Conservation (phyloP, 495 filamentous ascomycete species). For the Thermothielavioides terrestris region DNA sequence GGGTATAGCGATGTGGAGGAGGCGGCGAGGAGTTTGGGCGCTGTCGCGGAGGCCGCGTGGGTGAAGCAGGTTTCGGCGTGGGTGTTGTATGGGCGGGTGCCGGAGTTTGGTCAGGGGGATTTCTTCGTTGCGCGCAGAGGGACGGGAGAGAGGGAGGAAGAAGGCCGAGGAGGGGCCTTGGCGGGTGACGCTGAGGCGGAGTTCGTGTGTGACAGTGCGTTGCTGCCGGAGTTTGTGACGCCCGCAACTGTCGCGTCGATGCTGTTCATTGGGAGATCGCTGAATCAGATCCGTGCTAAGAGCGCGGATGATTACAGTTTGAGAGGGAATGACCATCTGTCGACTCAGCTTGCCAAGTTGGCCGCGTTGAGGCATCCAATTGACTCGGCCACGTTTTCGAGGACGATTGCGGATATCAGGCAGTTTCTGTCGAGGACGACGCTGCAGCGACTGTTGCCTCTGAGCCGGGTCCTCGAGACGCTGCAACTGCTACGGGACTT, state of each 20-base stretch:
- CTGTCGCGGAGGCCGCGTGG: slow-evolving; percentile 80
- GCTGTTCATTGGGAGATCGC: slow-evolving; percentile 79
- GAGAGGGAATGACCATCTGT: slow-evolving; percentile 52
- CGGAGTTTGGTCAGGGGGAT: slow-evolving; percentile 61
- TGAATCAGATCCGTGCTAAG: slow-evolving; percentile 65
- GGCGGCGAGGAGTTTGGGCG: slow-evolving; percentile 58
- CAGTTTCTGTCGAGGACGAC: slow-evolving; percentile 72
- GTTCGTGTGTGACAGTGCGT: slow-evolving; percentile 30
- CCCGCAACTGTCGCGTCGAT: slow-evolving; percentile 68
- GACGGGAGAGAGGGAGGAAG: slow-evolving; percentile 13
- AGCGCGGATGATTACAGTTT: slow-evolving; percentile 44
- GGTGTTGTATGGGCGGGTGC: slow-evolving; percentile 79
- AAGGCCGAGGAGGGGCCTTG: slow-evolving; percentile 19
- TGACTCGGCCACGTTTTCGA: slow-evolving; percentile 56
- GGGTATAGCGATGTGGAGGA: slow-evolving; percentile 80
- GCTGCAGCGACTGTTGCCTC: slow-evolving; percentile 69
- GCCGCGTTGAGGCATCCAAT: slow-evolving; percentile 64
- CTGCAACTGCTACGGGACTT: slow-evolving; percentile 75
- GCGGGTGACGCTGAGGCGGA: no score
- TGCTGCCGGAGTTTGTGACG: slow-evolving; percentile 74
- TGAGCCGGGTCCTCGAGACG: slow-evolving; percentile 64
- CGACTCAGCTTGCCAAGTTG: slow-evolving; percentile 65
- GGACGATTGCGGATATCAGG: slow-evolving; percentile 65
- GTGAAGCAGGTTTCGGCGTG: slow-evolving; percentile 81
- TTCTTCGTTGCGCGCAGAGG: slow-evolving; percentile 61